Conservation (phyloP, 2,329 filamentous ascomycete genomes). For the Penicillium sp. region DNA sequence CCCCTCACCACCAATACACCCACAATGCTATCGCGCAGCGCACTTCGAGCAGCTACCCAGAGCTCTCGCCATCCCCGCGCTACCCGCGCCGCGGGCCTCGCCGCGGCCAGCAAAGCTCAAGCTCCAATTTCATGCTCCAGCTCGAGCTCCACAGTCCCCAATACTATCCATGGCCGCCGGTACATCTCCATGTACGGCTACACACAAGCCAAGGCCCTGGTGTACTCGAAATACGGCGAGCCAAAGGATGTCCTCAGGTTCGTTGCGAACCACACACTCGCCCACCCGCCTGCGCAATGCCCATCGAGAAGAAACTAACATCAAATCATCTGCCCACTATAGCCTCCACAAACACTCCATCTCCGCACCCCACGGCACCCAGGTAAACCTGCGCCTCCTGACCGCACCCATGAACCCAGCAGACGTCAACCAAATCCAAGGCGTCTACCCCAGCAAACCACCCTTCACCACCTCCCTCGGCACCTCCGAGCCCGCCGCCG, state of each 20-base stretch:
- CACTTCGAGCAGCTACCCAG: constrained; percentile 25
- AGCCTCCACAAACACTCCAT: constrained; percentile 53
- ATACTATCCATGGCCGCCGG: constrained; percentile 30
- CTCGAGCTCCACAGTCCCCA: constrained; percentile 13
- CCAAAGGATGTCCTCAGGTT: constrained; percentile 52
- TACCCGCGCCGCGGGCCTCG: constrained; percentile 11
- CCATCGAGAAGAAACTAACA: not conserved
- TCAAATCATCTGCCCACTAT: not conserved
- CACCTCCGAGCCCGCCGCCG: constrained; percentile 71
- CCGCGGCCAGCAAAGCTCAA: constrained; percentile 8
- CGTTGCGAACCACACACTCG: not conserved
- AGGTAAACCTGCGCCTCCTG: constrained; percentile 81
- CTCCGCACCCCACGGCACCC: constrained; percentile 56
- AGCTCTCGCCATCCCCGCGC: constrained; percentile 15
- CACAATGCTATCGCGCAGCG: constrained; percentile 34
- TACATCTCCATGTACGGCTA: constrained; percentile 53
- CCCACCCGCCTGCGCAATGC: not conserved
- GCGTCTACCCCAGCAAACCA: constrained; percentile 87
- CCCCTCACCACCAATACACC: not conserved
- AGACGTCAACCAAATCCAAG: constrained; percentile 97
- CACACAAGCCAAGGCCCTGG: constrained; percentile 52
- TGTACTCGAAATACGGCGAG: constrained; percentile 52
- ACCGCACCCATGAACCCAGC: constrained; percentile 93
- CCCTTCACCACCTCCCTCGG: constrained; percentile 74
- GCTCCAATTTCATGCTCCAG: constrained; percentile 16